Evolutionary conservation across 805 yeast genomes (phyloP), one percentile per base, ranked within the genome.

Genomic region (Osmozyma mogii): DNA sequence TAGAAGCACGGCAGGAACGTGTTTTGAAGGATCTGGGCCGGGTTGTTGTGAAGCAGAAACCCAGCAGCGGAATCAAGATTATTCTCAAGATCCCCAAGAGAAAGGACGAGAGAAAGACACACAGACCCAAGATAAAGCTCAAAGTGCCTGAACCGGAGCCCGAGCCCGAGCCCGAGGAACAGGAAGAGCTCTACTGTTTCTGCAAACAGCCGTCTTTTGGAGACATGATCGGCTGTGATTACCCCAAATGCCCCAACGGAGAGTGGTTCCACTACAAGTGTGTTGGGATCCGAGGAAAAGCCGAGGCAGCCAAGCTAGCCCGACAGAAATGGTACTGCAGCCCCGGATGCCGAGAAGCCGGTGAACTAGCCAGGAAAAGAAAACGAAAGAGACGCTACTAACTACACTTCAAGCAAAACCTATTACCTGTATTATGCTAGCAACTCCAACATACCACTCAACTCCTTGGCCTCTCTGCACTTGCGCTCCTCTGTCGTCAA

Each of bases 381-480:
- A n/a, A n/a, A n/a, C n/a, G n/a, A n/a, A n/a, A n/a, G n/a, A n/a
- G n/a, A n/a, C n/a, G n/a, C n/a, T n/a, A n/a, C n/a, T n/a, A n/a
- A n/a, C n/a, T n/a, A n/a, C n/a, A n/a, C n/a, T n/a, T n/a, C n/a
- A n/a, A n/a, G n/a, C n/a, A n/a, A n/a, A n/a, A n/a, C n/a, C n/a
- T n/a, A 18, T 18, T 9, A n/a, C n/a, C n/a, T n/a, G n/a, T n/a
- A n/a, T n/a, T n/a, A n/a, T n/a, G 87, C 78, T 45, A 89, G 65
- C 43, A 92, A 57, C 56, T 85, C 94, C 45, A 92, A 63, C 96
- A 92, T 92, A 31, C 98, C 98, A 46, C 82, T 85, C 25, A 92
- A 75, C 51, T 76, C 79, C 52, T 80, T 82, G 5, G 96, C 94
- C 50, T 88, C 96, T 50, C 75, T 74, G 25, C 95, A 83, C 48